Evolutionary conservation across 78 protist genomes (phyloP).

Genomic region (Guillardia theta): DNA sequence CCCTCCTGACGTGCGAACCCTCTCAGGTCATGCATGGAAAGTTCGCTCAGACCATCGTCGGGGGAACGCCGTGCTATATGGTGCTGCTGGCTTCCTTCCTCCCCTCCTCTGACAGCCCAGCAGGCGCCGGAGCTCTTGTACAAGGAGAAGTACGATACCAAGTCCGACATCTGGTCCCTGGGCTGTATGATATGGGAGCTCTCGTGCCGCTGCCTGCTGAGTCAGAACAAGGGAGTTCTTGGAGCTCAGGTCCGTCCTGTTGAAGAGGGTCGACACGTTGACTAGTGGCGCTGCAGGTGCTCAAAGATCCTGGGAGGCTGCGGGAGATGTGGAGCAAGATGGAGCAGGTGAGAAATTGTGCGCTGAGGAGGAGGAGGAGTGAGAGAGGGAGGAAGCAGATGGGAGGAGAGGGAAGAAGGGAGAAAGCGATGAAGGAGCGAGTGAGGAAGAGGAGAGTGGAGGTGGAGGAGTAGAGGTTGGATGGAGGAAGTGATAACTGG

Average conservation of each 20-base stretch:
- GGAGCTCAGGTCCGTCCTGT: slow-evolving; percentile 37
- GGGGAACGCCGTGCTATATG: slow-evolving; percentile 39
- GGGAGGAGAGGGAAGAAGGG: too few relatives aligned
- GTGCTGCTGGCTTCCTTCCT: too few relatives aligned
- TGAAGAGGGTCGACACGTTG: too few relatives aligned
- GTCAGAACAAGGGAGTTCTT: slow-evolving; percentile 9
- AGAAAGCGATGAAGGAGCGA: too few relatives aligned
- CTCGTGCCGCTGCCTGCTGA: background rate
- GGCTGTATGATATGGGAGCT: slow-evolving; percentile 30
- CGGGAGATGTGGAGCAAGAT: slow-evolving; percentile 27
- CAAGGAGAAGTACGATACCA: background rate
- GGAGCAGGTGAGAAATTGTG: background rate
- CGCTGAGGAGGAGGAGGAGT: too few relatives aligned
- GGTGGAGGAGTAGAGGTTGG: too few relatives aligned
- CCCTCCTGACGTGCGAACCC: too few relatives aligned
- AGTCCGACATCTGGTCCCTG: slow-evolving; percentile 29
- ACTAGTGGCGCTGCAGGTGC: background rate
- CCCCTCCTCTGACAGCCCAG: too few relatives aligned
- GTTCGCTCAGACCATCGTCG: slow-evolving; percentile 34
- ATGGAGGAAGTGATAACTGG: too few relatives aligned
- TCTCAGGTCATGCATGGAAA: slow-evolving; percentile 29
- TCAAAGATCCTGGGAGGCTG: background rate
- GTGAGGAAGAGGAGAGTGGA: too few relatives aligned
- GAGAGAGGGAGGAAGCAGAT: too few relatives aligned
- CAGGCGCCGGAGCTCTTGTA: slow-evolving; percentile 27